phyloP scores from a whole-genome alignment of 2,329 filamentous ascomycete species.

The Nemania abortiva region DNA sequence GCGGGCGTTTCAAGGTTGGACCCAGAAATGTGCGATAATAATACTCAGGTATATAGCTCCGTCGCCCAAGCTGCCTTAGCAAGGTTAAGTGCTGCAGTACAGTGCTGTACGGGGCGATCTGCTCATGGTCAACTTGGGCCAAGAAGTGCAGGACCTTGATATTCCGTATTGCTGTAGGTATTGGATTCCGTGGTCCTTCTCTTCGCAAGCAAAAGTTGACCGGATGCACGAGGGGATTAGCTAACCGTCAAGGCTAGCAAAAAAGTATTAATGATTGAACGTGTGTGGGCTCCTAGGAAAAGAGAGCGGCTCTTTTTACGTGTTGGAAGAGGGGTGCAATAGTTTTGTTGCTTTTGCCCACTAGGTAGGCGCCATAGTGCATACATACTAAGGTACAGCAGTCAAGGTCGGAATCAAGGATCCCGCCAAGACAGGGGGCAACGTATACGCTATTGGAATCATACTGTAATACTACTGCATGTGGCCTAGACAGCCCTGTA shows the following conservation, averaged over 20 bases:
- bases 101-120: not conserved
- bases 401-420: no score
- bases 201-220: not conserved
- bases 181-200: not conserved
- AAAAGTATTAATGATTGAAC: not conserved
- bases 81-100: slow-evolving; percentile 15
- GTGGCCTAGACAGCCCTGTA: no score
- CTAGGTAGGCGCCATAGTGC: not conserved
- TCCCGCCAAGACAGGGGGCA: no score
- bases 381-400: no score
- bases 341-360: slow-evolving; percentile 4
- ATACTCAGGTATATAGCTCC: not conserved
- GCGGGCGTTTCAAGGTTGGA: slow-evolving; percentile 20
- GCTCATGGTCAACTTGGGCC: not conserved
- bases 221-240: not conserved
- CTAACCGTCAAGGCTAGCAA: not conserved
- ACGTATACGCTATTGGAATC: no score
- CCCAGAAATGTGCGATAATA: slow-evolving; percentile 23
- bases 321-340: slow-evolving; percentile 17
- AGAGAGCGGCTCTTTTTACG: slow-evolving; percentile 15
- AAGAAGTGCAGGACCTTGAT: not conserved
- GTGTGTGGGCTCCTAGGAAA: slow-evolving; percentile 11
- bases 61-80: slow-evolving; percentile 6
- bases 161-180: not conserved
- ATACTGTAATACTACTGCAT: no score